These are phyloP conservation scores for Pythium phragmiticola DNA, from an alignment of 352 stramenopile species.

Conservation along the genomic window DNA sequence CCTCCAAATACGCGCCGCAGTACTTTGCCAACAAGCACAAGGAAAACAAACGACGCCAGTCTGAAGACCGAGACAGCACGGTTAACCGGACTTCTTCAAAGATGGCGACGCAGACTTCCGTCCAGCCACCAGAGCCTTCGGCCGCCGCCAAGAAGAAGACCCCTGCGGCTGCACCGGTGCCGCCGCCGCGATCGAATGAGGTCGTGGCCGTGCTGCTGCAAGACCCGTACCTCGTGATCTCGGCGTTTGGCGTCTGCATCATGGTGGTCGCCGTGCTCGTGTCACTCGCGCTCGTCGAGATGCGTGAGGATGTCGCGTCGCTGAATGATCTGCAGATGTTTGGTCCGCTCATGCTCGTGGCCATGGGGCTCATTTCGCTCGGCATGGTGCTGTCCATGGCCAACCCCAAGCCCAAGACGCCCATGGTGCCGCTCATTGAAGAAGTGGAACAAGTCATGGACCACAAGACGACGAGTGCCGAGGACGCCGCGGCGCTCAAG, in stretches of 20 bases:
- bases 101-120: slow-evolving; percentile 7
- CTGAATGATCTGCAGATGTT: slow-evolving; percentile 66
- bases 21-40: slow-evolving; percentile 31
- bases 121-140: not conserved
- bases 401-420: not conserved
- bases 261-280: slow-evolving; percentile 54
- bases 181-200: slow-evolving; percentile 29
- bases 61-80: not conserved
- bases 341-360: slow-evolving; percentile 59
- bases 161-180: not conserved
- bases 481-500: slow-evolving; percentile 13
- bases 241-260: slow-evolving; percentile 51
- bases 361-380: slow-evolving; percentile 56
- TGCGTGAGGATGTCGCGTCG: slow-evolving; percentile 45
- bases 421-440: not conserved
- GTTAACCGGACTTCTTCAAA: not conserved
- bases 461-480: not conserved
- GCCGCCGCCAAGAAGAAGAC: not conserved
- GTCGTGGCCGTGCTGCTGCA: slow-evolving; percentile 43
- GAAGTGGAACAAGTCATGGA: slow-evolving; percentile 1
- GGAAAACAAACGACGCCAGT: not conserved
- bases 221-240: slow-evolving; percentile 49
- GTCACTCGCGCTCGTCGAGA: slow-evolving; percentile 44
- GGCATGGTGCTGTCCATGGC: slow-evolving; percentile 27
- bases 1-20: slow-evolving; percentile 24